Percentiles rank a stretch among this genome's conserved stretches.
Conservation (phyloP, 495 filamentous ascomycete genomes). For the Cetradonia linearis region DNA sequence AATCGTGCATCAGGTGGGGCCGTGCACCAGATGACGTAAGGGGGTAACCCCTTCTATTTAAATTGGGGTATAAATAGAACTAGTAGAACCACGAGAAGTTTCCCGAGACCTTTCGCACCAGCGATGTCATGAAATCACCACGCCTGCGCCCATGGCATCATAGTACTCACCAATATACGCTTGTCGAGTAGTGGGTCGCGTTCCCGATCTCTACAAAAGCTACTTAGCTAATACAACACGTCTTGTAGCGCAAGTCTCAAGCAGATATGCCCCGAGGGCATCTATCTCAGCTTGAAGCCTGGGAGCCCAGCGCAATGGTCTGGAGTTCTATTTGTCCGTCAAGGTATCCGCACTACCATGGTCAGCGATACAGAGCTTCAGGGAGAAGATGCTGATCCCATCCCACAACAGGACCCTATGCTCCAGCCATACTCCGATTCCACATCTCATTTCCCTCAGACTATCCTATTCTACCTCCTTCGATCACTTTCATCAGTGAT, state of each 20-base stretch:
- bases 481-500: slow-evolving; percentile 79
- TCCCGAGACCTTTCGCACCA: background rate
- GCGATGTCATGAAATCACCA: slow-evolving; percentile 16
- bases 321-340: slow-evolving; percentile 82
- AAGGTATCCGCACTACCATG: slow-evolving; percentile 38
- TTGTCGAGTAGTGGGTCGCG: slow-evolving; percentile 62
- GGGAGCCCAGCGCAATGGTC: slow-evolving; percentile 73
- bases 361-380: background rate
- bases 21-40: too few species aligned
- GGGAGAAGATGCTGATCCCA: background rate
- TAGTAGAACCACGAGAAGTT: background rate
- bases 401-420: slow-evolving; percentile 60
- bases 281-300: slow-evolving; percentile 77
- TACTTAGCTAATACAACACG: slow-evolving; percentile 6
- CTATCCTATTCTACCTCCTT: slow-evolving; percentile 70
- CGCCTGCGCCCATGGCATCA: slow-evolving; percentile 19
- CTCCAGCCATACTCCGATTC: slow-evolving; percentile 79
- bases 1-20: too few species aligned
- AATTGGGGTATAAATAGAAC: background rate
- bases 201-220: background rate
- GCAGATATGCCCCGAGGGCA: slow-evolving; percentile 66
- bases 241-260: slow-evolving; percentile 63
- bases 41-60: too few species aligned
- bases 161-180: slow-evolving; percentile 47
- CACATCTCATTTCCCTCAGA: slow-evolving; percentile 73